Base-by-base conservation (phyloP, 352 stramenopile species). In the Blastocystis sp. region DNA sequence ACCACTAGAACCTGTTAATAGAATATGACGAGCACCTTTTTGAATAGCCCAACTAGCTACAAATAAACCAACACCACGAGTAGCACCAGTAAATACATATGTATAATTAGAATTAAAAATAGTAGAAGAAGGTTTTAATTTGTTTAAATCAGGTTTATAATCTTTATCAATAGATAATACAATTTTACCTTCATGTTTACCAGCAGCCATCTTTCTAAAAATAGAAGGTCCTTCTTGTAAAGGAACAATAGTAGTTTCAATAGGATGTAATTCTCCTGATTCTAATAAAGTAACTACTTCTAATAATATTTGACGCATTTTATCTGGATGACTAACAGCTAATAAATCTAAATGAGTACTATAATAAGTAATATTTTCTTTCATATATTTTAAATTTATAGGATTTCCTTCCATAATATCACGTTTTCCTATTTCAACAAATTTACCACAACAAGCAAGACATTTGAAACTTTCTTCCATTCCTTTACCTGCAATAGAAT, bases 401-500 rank as follows among this genome's bases (percentile, higher is more conserved):
- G 9, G 2, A 27, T 62, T 39, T 13, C 52, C 24, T 13, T 42
- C 52, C n/a, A 62, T 62, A 1, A 42, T 42, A 27, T 62, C 52
- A n/a, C 39, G 48, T 18, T 62, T 62, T 30, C 52, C 52, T n/a
- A 62, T 62, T 19, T 62, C 52, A 23, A 62, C 54, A 18, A 62
- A 62, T 9, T 23, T 46, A 9, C 52, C 52, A n/a, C 48, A 62
- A 0, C 39, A 42, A 18, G 52, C 52, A 10, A 62, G 34, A 6
- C 44, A 31, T 1, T 32, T 39, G 11, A 62, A 13, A 5, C 39
- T 49, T 31, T 46, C 52, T 18, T 62, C 39, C 52, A 62, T 62
- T 1, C 24, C 37, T 9, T 42, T 39, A 2, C 52, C 52, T 10
- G 52, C 48, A 1, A 62, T 27, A n/a, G 39, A 62, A 16, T 62